Base-by-base conservation (phyloP, 805 yeast genomes). In the Starmera pachycereana region DNA sequence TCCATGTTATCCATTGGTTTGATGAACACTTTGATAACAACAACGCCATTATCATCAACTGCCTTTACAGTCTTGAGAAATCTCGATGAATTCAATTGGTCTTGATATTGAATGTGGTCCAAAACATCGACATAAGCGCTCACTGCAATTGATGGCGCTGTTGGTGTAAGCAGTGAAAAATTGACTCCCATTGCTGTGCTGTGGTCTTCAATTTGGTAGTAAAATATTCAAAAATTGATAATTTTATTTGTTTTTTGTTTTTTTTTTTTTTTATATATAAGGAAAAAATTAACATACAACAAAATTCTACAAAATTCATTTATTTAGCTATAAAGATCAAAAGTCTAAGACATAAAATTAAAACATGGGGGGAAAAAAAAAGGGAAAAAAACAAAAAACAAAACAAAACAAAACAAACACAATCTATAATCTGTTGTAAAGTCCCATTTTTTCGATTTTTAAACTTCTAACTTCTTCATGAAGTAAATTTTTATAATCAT, bases 131-230 rank as follows among this genome's bases (percentile, higher is more conserved):
- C 74, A 50, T 89, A 90, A 1, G 97, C 89, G 18, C 90, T 87
- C 2, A 88, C 71, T 7, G 95, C 96, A 51, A 90, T 85, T 1
- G 96, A 85, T 4, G 95, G 88, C 1, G 95, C 87, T 3, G 95
- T 78, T 11, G 96, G 96, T 9, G 96, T 85, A 56, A 87, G 63
- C 29, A 85, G 66, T 2, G 97, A 89, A 44, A 90, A 64, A 55
- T 83, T 84, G 12, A 85, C 86, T 12, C 96, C 97, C 97, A 89
- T 88, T 16, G 18, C n/a, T n/a, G n/a, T n/a, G n/a, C n/a, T n/a
- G n/a, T n/a, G n/a, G n/a, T n/a, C n/a, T n/a, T n/a, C n/a, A n/a
- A n/a, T n/a, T n/a, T n/a, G n/a, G n/a, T n/a, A n/a, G n/a, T n/a
- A n/a, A n/a, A n/a, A n/a, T n/a, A n/a, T n/a, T n/a, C n/a, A n/a